phyloP scores from a whole-genome alignment of 768 basidiomycete species.

The Agrocybe praecox region DNA sequence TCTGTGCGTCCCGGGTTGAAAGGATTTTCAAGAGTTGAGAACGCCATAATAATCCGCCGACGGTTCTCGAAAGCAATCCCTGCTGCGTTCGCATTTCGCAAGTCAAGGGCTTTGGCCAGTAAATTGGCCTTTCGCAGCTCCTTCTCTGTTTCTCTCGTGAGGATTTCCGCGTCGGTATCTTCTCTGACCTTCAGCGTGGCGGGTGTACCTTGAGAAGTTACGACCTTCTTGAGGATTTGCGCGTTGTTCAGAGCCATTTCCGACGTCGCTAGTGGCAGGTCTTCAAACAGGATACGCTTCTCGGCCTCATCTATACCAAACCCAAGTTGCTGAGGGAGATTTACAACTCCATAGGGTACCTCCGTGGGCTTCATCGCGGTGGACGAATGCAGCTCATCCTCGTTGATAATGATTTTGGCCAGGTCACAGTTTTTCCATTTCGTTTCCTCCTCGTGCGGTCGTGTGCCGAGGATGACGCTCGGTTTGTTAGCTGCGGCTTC shows the following conservation, averaged over 20 bases:
- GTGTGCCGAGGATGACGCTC: conserved; percentile 77
- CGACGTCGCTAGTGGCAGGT: conserved; percentile 58
- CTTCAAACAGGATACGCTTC: conserved; percentile 64
- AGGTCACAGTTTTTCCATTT: conserved; percentile 75
- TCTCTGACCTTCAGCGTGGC: neutral
- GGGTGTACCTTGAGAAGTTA: neutral
- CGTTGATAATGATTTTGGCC: conserved; percentile 60
- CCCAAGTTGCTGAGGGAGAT: conserved; percentile 54
- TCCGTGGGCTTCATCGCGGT: conserved; percentile 22
- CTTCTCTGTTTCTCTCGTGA: conserved; percentile 23
- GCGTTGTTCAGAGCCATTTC: conserved; percentile 1
- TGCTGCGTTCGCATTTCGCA: conserved; percentile 84
- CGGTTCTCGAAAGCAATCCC: conserved; percentile 91
- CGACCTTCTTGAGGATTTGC: neutral
- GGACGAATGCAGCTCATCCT: conserved; percentile 41
- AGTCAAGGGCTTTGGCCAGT: conserved; percentile 74
- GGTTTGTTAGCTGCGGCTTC: conserved; percentile 43
- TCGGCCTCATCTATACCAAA: conserved; percentile 68
- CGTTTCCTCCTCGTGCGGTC: conserved; percentile 54
- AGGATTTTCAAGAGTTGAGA: conserved; percentile 69
- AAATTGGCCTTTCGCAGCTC: conserved; percentile 50
- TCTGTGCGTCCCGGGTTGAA: conserved; percentile 83
- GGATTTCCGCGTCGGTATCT: conserved; percentile 4
- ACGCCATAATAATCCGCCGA: conserved; percentile 73
- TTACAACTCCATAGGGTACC: conserved; percentile 37